These are phyloP conservation scores for Cercospora sp. DNA, from an alignment of 2,329 filamentous ascomycete species.

Conservation along the genomic window DNA sequence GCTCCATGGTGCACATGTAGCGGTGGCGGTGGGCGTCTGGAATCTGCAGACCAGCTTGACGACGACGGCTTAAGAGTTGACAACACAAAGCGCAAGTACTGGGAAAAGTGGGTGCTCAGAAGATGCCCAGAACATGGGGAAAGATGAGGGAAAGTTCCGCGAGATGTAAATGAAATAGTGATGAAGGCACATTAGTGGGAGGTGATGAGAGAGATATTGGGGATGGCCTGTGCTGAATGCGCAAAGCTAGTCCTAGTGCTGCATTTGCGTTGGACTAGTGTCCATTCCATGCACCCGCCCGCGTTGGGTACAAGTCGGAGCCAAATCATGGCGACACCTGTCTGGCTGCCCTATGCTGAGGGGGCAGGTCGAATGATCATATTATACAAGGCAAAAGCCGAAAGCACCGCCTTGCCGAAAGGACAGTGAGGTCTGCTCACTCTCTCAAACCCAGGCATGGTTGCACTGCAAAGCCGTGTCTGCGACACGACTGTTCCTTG, in stretches of 20 bases:
- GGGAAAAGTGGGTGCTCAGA: slow-evolving; percentile 57
- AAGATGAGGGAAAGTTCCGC: slow-evolving; percentile 11
- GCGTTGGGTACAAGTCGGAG: background rate
- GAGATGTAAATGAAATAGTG: background rate
- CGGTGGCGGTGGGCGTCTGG: slow-evolving; percentile 38
- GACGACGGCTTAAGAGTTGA: slow-evolving; percentile 52
- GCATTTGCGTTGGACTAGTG: background rate
- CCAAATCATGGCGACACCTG: background rate
- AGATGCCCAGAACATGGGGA: slow-evolving; percentile 43
- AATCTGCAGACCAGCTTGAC: slow-evolving; percentile 47
- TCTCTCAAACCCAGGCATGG: background rate
- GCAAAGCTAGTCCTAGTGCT: background rate
- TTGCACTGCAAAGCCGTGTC: background rate
- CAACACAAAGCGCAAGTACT: slow-evolving; percentile 54
- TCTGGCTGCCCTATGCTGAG: background rate
- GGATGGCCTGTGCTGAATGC: background rate
- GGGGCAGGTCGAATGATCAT: background rate
- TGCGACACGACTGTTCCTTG: background rate
- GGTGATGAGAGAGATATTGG: background rate
- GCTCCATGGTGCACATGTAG: slow-evolving; percentile 51
- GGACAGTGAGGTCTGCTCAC: background rate
- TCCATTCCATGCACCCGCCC: background rate
- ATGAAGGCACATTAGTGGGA: background rate
- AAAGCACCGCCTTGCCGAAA: background rate
- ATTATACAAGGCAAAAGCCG: background rate